Conservation (phyloP, 768 basidiomycete species). For the Amyloporia xantha region DNA sequence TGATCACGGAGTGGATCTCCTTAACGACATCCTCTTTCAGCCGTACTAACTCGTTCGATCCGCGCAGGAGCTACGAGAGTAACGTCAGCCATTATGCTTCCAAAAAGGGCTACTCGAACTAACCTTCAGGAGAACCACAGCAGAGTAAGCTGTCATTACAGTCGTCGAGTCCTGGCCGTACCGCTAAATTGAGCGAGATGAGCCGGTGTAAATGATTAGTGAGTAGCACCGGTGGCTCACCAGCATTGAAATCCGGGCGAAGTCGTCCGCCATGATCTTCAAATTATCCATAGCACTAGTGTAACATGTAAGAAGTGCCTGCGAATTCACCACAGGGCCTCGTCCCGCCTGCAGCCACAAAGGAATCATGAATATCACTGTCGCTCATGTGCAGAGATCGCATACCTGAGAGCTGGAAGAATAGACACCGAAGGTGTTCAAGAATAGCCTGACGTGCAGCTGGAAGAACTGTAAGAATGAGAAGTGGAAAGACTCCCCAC, state of each 20-base stretch:
- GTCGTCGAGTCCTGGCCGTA: conserved; percentile 83
- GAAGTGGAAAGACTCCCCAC: conserved; percentile 69
- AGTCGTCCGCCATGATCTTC: conserved; percentile 66
- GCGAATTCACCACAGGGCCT: conserved; percentile 33
- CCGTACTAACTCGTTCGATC: conserved; percentile 48
- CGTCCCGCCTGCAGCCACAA: background rate
- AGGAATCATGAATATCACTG: background rate
- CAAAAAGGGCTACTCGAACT: too few relatives aligned
- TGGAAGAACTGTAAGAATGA: conserved; percentile 73
- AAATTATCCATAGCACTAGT: conserved; percentile 68
- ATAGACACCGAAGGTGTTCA: conserved; percentile 81
- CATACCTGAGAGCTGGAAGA: conserved; percentile 45
- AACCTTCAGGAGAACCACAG: conserved; percentile 74
- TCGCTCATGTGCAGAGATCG: conserved; percentile 23
- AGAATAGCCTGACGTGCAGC: conserved; percentile 70
- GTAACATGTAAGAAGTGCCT: conserved; percentile 67
- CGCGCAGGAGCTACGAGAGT: conserved; percentile 56
- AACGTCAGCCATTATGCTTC: too few relatives aligned
- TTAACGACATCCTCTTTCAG: conserved; percentile 54
- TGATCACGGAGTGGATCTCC: conserved; percentile 61
- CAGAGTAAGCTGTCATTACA: conserved; percentile 82
- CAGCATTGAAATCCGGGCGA: conserved; percentile 66
- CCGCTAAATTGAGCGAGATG: conserved; percentile 47
- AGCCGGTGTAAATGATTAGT: background rate
- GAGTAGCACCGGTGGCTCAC: too few relatives aligned